Evolutionary conservation across 2,329 filamentous ascomycete genomes (phyloP).

Genomic region (Penicillium aurantiogriseum): DNA sequence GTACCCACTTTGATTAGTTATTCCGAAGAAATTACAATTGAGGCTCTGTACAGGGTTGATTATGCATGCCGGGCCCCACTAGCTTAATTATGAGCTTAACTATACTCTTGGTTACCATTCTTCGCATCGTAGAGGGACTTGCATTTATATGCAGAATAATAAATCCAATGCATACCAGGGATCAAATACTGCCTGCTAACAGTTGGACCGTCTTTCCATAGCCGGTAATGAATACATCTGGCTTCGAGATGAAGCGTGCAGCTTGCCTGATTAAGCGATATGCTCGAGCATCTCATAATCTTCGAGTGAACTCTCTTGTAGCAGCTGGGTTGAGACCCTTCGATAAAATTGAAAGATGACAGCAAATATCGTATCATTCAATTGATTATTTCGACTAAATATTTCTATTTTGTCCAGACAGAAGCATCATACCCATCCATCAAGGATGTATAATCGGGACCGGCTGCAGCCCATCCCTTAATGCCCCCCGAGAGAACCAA

Average conservation of each 20-base stretch:
- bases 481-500: conserved; percentile 53
- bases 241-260: background rate
- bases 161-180: background rate
- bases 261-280: background rate
- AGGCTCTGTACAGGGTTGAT: background rate
- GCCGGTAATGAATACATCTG: no score
- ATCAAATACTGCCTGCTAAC: background rate
- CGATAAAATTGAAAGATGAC: background rate
- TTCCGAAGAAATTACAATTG: background rate
- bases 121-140: background rate
- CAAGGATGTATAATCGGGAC: conserved; percentile 47
- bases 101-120: background rate
- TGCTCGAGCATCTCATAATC: background rate
- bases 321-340: background rate
- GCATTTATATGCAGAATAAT: no score
- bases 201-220: background rate
- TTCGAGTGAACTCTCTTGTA: background rate
- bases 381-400: background rate
- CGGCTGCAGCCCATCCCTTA: conserved; percentile 54
- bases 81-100: background rate
- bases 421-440: conserved; percentile 47
- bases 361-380: background rate
- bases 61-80: background rate
- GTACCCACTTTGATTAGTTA: background rate
- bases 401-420: conserved; percentile 15